A percentile compares a stretch with the other conserved stretches of the same genome.
Conservation (phyloP, 768 basidiomycete genomes). For the Kwoniella europaea region DNA sequence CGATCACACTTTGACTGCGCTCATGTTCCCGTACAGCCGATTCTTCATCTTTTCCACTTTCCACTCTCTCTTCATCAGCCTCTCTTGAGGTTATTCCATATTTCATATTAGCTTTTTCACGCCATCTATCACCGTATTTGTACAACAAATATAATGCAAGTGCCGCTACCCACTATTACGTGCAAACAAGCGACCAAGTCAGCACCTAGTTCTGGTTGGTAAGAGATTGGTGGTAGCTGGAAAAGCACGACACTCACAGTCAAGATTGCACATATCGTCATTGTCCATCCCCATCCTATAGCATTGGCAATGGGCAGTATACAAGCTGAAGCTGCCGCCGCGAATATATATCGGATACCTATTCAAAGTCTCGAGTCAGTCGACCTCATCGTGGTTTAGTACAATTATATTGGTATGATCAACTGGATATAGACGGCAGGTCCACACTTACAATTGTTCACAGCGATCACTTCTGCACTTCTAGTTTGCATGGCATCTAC, state of each 20-base stretch:
- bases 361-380: background rate
- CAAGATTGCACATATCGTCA: constrained; percentile 51
- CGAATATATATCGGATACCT: constrained; percentile 55
- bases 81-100: constrained; percentile 35
- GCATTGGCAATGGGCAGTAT: constrained; percentile 56
- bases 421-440: background rate
- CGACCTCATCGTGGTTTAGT: no score
- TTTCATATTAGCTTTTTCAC: constrained; percentile 42
- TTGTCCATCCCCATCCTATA: constrained; percentile 58
- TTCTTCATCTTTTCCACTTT: constrained; percentile 28
- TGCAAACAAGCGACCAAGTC: background rate
- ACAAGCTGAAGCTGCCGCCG: constrained; percentile 57
- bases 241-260: constrained; percentile 31
- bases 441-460: constrained; percentile 53
- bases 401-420: background rate
- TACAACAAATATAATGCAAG: constrained; percentile 8
- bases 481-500: constrained; percentile 49
- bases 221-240: background rate
- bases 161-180: constrained; percentile 13
- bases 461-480: constrained; percentile 54
- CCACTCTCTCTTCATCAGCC: constrained; percentile 38
- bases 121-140: constrained; percentile 49
- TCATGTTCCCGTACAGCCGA: background rate
- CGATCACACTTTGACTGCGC: background rate
- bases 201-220: background rate